Evolutionary conservation across 768 basidiomycete species (phyloP), one percentile per base, ranked within the genome.

Genomic region (Mycena venus): DNA sequence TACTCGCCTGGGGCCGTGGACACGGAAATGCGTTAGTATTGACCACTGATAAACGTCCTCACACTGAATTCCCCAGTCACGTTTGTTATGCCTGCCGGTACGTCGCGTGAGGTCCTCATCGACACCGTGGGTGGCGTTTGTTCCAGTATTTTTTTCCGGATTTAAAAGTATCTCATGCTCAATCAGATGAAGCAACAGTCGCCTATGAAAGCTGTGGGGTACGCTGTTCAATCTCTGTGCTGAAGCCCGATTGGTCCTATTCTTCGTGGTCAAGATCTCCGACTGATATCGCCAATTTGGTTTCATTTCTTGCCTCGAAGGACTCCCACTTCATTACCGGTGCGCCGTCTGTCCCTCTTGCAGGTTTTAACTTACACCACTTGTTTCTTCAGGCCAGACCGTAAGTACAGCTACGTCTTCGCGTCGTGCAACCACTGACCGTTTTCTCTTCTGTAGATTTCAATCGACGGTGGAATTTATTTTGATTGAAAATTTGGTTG

Each of bases 1-100:
- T 81, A 81, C 51, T 79, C 81, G 17, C 81, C 81, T 11, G 80
- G 80, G 3, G 73, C 62, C 4, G 77, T 79, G n/a, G 62, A 75
- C 15, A 72, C 62, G 3, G 53, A 44, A 11, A 56, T 71, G 62
- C 31, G 70, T 64, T 4, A n/a, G 70, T 11, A 38, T n/a, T n/a
- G 0, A 23, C 23, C 47, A 12, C 8, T 51, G 19, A 51, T 25
- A 5, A 4, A 51, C n/a, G 27, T 14, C 47, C 27, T 51, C 23
- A 4, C 31, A 34, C 59, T 36, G 19, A 21, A 17, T 11, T 36
- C 15, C 42, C 21, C 31, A 63, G 62, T 63, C 14, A 21, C 62
- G 19, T 5, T 21, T 10, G 15, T 49, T 32, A 3, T 63, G 10
- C 44, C 62, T 14, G 11, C 29, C 29, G 62, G 29, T 32, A 49